phyloP scores from a whole-genome alignment of 2,329 filamentous ascomycete genomes.

The Ceratocystis ficicola region DNA sequence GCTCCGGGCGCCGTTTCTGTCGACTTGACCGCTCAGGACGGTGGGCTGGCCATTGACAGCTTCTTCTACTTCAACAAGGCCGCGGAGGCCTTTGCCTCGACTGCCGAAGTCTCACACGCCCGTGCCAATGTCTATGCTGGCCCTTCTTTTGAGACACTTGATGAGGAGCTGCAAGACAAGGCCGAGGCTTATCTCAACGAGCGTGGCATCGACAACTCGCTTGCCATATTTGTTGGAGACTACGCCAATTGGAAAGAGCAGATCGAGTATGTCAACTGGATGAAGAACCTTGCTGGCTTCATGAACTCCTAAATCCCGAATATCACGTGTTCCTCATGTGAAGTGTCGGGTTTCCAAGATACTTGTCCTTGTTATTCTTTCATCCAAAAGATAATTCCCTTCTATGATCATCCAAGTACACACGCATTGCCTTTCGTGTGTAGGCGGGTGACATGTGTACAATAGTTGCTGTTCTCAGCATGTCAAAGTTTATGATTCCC shows the following conservation, averaged over 20 bases:
- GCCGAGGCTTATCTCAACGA: constrained; percentile 92
- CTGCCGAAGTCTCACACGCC: constrained; percentile 63
- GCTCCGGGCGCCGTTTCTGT: constrained; percentile 63
- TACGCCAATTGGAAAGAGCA: constrained; percentile 99
- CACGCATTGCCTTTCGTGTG: neutral
- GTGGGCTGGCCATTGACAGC: constrained; percentile 77
- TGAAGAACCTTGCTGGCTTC: constrained; percentile 76
- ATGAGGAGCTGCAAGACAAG: constrained; percentile 86
- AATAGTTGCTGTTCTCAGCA: constrained; percentile 12
- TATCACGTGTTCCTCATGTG: neutral
- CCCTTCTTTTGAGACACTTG: constrained; percentile 83
- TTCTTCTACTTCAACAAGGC: constrained; percentile 75
- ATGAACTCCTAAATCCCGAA: constrained; percentile 49
- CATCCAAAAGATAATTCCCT: neutral
- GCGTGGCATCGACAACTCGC: constrained; percentile 72
- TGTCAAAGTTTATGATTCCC: constrained; percentile 10
- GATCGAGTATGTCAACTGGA: constrained; percentile 86
- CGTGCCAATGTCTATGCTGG: constrained; percentile 74
- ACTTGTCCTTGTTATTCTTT: neutral
- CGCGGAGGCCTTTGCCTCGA: constrained; percentile 62
- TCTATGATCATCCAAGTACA: neutral
- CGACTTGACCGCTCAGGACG: constrained; percentile 75
- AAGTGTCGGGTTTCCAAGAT: neutral
- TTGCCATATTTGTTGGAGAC: constrained; percentile 85
- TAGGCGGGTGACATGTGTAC: constrained; percentile 6